Evolutionary conservation across 305 asterid species (phyloP), one percentile per base, ranked within the genome.

Genomic region (Caryopteris hybrid): DNA sequence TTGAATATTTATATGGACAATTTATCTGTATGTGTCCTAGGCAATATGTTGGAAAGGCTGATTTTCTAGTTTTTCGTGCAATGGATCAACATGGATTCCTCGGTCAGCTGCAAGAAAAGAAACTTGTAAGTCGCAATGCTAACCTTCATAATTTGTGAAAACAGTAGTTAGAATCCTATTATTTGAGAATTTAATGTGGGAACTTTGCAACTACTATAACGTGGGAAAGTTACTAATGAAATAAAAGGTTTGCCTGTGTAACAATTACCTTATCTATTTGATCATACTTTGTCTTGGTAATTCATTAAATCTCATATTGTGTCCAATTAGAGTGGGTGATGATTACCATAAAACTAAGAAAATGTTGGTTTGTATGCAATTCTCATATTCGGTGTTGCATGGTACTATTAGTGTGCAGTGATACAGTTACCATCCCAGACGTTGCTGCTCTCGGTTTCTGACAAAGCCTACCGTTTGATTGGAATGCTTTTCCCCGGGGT

Each of bases 401-500:
- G 65, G 56, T 54, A 63, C 50, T 72, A 52, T 71, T 43, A 91
- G 99, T 94, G 99, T 80, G 99, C 98, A 64, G 98, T 94, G 53
- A 91, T 94, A 77, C 98, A 94, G 80, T 81, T 94, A 53, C 99
- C 99, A 48, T 91, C 96, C 27, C 99, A 91, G 75, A 94, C 98
- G 20, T 68, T 94, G 79, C 85, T 94, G 71, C 97, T 94, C 54
- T 91, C 99, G 9, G 99, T 89, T 58, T 89, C 98, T 6, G 99
- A 94, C 73, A 94, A 89, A 80, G 97, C 98, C 4, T 86, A 81
- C 69, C 95, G 99, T 71, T 74, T 94, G 81, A 94, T 94, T 51
- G 99, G 99, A 75, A 91, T 94, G 99, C 96, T 94, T 78, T 94
- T 94, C 73, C 99, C 99, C 8, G 99, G 99, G 88, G 99, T 94